phyloP scores from a whole-genome alignment of 352 stramenopile species.

The Phytophthora rubi region DNA sequence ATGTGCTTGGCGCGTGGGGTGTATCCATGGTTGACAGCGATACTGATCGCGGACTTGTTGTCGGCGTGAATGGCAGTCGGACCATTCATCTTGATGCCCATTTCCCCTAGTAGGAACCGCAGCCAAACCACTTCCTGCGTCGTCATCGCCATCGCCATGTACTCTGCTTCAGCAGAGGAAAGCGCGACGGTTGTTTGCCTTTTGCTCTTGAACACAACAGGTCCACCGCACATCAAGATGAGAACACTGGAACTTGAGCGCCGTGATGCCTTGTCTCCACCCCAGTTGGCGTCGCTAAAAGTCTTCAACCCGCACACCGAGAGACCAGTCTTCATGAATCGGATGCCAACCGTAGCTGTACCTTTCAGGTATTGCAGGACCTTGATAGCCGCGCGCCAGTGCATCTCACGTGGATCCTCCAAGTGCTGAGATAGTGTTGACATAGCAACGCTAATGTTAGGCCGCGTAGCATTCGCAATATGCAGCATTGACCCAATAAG shows the following conservation, averaged over 20 bases:
- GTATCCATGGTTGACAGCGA: neutral
- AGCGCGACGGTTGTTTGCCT: neutral
- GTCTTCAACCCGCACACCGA: neutral
- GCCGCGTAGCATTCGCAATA: slow-evolving; percentile 24
- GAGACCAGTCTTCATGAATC: neutral
- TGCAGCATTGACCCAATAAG: slow-evolving; percentile 21
- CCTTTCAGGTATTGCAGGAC: slow-evolving; percentile 2
- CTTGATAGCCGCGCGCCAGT: neutral
- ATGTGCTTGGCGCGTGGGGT: neutral
- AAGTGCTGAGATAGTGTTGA: neutral
- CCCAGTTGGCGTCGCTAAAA: neutral
- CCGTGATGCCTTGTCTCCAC: neutral
- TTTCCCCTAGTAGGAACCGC: neutral
- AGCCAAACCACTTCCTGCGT: slow-evolving; percentile 1
- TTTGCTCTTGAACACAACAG: neutral
- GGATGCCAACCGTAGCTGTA: neutral
- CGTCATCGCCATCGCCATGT: neutral
- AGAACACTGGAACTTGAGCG: neutral
- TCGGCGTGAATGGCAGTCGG: neutral
- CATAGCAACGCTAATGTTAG: slow-evolving; percentile 12
- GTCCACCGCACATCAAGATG: neutral
- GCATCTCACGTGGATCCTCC: neutral
- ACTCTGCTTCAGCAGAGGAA: neutral
- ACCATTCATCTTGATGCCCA: neutral
- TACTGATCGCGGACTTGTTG: slow-evolving; percentile 1